Base-by-base conservation (phyloP, 164 flowering plant species). In the Hamamelis virginiana region DNA sequence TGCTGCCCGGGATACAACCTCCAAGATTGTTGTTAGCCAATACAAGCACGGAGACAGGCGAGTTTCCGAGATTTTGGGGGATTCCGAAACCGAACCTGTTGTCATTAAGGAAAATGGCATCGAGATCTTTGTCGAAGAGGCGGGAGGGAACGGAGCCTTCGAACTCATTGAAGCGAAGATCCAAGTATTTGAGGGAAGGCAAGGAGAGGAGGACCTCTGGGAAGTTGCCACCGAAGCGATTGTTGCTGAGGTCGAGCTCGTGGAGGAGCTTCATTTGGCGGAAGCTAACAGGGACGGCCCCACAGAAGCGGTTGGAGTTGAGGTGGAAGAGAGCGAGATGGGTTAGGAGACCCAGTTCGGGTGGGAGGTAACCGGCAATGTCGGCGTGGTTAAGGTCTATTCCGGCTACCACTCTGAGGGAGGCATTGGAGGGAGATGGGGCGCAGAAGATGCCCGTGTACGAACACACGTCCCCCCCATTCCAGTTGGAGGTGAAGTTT, bases 301-400 rank as follows among this genome's bases (percentile, higher is more conserved):
- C 96, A 58, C 96, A 90, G 76, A 92, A 92, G 18, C 97, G 82
- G 74, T 92, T 92, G 45, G 92, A 84, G 85, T 92, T 92, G 72
- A 92, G 44, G 76, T 92, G 97, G 77, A 92, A 80, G 47, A 92
- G 81, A 1, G 97, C 89, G 18, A 92, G 88, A 65, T 92, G 90
- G 2, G 89, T 62, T 52, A 92, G 84, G 22, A 75, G 75, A 25
- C 97, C 96, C 4, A 92, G 88, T 77, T 90, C 87, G 0, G 65
- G 51, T 0, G 96, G 96, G n/a, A 92, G 85, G 64, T 81, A 87
- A 1, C 91, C 96, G 11, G 97, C 97, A 56, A 92, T 85, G 70
- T 90, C 91, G 0, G 76, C 91, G 56, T 89, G 94, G 78, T 91
- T 91, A 66, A 91, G 84, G 70, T 91, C 96, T 53, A 91, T 77